Conservation (phyloP, 345 rosid genomes). For the Citrus mangshanensis region DNA sequence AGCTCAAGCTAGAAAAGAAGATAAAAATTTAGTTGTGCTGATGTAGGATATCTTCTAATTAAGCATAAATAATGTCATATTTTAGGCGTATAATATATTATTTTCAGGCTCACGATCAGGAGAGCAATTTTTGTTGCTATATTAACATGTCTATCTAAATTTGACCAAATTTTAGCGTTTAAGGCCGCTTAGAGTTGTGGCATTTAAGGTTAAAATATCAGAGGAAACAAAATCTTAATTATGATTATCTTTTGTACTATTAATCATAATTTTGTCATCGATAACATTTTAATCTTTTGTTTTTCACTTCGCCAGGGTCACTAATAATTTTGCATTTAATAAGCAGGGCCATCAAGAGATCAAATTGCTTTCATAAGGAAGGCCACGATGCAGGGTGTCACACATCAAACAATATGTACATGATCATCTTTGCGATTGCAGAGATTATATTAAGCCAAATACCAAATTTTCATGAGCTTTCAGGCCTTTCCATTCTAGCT, state of each 20-base stretch:
- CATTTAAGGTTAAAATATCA: too few relatives aligned
- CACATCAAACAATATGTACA: conserved; percentile 51
- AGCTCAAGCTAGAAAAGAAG: background rate
- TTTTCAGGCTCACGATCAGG: too few relatives aligned
- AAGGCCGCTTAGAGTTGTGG: too few relatives aligned
- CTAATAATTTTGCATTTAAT: background rate
- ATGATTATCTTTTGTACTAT: too few relatives aligned
- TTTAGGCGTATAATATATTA: too few relatives aligned
- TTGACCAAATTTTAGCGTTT: too few relatives aligned
- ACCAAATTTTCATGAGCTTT: conserved; percentile 76
- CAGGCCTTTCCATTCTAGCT: conserved; percentile 76
- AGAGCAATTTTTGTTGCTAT: too few relatives aligned
- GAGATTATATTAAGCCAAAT: conserved; percentile 77
- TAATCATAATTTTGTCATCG: background rate
- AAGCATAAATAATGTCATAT: too few relatives aligned
- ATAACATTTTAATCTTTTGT: too few relatives aligned
- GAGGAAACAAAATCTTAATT: background rate
- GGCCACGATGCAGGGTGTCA: conserved; percentile 58
- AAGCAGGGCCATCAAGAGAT: conserved; percentile 68
- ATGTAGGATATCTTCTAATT: background rate
- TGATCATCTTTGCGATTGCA: conserved; percentile 55
- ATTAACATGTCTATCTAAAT: too few relatives aligned
- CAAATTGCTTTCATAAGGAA: conserved; percentile 66
- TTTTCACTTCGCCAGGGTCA: too few relatives aligned
- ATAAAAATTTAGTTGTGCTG: background rate